These are phyloP conservation scores for Phyllosticta paracitricarpa DNA, from an alignment of 2,329 filamentous ascomycete species.

Conservation along the genomic window DNA sequence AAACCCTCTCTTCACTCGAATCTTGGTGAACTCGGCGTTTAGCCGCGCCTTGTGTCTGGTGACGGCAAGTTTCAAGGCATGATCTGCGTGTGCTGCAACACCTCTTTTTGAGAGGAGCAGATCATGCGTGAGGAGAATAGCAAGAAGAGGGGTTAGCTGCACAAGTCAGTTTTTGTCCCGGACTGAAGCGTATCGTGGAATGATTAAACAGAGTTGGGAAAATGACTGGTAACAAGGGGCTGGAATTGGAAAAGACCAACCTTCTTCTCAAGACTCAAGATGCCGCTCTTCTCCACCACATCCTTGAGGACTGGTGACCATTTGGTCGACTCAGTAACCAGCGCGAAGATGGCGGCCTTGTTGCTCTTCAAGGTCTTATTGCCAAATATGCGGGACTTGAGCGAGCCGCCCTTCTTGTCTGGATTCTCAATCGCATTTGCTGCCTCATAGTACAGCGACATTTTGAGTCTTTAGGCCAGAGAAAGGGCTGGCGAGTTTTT, in stretches of 20 bases:
- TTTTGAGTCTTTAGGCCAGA: conserved; percentile 30
- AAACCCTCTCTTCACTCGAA: conserved; percentile 61
- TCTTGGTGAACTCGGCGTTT: conserved; percentile 70
- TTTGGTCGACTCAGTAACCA: conserved; percentile 80
- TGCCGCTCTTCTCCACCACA: conserved; percentile 70
- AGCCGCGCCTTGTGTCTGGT: conserved; percentile 75
- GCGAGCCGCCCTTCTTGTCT: conserved; percentile 61
- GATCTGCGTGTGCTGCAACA: conserved; percentile 68
- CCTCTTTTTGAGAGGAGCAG: conserved; percentile 71
- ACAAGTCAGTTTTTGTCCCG: background rate
- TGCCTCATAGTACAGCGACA: conserved; percentile 95
- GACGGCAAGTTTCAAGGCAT: conserved; percentile 66
- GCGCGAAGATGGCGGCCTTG: conserved; percentile 73
- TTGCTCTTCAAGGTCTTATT: conserved; percentile 66
- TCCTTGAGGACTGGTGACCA: conserved; percentile 82
- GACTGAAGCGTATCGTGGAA: too few relatives aligned
- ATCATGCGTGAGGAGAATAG: conserved; percentile 78
- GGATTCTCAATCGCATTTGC: conserved; percentile 60
- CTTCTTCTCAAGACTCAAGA: conserved; percentile 76
- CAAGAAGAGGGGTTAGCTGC: conserved; percentile 69
- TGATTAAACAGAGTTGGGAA: background rate
- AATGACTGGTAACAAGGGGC: background rate
- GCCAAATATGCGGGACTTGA: conserved; percentile 76
- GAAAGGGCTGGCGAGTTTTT: background rate
- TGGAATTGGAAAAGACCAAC: conserved; percentile 36